Percentiles rank a stretch among this genome's conserved stretches.
These are phyloP conservation scores for Mrakia hoshinonis DNA, from an alignment of 768 basidiomycete species.

Conservation along the genomic window DNA sequence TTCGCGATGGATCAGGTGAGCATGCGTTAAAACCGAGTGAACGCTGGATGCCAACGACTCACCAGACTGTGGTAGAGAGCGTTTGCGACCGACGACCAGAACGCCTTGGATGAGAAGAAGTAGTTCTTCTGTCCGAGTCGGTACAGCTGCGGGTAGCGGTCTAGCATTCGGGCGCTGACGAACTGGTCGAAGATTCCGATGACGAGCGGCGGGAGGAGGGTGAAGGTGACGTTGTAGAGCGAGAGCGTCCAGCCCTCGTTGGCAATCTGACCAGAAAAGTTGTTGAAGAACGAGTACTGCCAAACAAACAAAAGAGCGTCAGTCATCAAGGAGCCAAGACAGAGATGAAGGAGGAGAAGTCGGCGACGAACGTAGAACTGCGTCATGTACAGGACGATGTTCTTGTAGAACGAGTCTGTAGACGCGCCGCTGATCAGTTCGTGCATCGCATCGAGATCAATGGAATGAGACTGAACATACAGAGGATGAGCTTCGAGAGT, in stretches of 20 bases:
- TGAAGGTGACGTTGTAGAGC: constrained; percentile 92
- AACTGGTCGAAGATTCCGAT: constrained; percentile 98
- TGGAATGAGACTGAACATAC: constrained; percentile 48
- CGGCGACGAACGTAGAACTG: constrained; percentile 76
- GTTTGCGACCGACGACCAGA: constrained; percentile 86
- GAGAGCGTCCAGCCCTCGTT: constrained; percentile 99
- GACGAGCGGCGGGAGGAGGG: constrained; percentile 88
- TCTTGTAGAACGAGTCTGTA: constrained; percentile 96
- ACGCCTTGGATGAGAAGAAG: constrained; percentile 56
- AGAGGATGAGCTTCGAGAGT: constrained; percentile 87
- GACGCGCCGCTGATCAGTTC: neutral
- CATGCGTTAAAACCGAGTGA: neutral
- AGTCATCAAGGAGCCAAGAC: constrained; percentile 23
- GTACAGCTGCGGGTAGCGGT: constrained; percentile 94
- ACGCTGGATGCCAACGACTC: constrained; percentile 38
- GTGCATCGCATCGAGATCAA: neutral
- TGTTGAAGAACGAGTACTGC: constrained; percentile 97
- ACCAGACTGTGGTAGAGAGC: constrained; percentile 84
- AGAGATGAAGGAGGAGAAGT: neutral
- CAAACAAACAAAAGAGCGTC: neutral
- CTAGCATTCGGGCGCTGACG: constrained; percentile 89
- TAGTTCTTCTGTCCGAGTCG: constrained; percentile 85
- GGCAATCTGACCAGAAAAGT: constrained; percentile 96
- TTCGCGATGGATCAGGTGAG: neutral
- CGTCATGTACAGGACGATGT: constrained; percentile 95